These are phyloP conservation scores for Aphanomyces astaci DNA, from an alignment of 352 stramenopile species.

Conservation along the genomic window DNA sequence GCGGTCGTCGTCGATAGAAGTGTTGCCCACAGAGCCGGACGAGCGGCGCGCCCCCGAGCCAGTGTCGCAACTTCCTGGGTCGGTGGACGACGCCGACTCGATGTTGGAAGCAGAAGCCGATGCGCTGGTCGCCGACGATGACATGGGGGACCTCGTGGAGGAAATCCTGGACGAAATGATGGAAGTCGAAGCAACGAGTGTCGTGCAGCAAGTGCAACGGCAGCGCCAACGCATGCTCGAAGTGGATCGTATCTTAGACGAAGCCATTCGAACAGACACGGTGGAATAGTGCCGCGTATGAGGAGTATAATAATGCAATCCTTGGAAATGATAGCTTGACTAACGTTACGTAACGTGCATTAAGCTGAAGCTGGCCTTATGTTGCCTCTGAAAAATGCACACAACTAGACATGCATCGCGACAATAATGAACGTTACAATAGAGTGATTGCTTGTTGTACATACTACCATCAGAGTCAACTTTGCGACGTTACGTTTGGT, in stretches of 20 bases:
- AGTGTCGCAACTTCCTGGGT: not conserved
- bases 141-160: conserved; percentile 2
- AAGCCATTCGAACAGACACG: not conserved
- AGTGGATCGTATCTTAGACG: not conserved
- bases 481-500: no score
- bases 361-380: no score
- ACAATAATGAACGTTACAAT: no score
- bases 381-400: no score
- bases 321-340: no score
- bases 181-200: not conserved
- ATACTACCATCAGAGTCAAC: no score
- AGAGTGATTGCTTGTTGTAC: no score
- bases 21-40: not conserved
- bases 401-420: no score
- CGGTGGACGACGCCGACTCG: not conserved
- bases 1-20: not conserved
- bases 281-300: no score
- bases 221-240: not conserved
- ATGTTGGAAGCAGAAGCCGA: not conserved
- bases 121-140: not conserved
- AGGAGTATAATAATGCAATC: no score
- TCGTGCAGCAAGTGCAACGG: not conserved
- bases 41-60: not conserved
- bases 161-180: conserved; percentile 18
- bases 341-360: no score